Evolutionary conservation across 176 grass and related monocot genomes (phyloP).

Genomic region (Phyllostachys edulis): DNA sequence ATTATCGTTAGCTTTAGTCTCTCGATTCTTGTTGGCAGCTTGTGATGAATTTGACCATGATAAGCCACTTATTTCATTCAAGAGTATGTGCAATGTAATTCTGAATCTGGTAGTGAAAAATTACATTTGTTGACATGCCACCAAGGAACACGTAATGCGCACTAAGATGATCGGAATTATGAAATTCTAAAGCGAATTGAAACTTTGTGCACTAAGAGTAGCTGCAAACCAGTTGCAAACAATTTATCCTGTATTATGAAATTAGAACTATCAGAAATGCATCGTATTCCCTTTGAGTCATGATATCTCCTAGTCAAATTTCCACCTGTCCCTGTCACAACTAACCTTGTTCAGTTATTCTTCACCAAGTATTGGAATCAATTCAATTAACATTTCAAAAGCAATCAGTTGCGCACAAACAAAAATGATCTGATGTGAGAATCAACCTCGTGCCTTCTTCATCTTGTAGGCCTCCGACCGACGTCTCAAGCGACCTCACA

Average conservation of each 20-base stretch:
- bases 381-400: not conserved
- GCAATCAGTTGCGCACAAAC: not conserved
- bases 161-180: not conserved
- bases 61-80: not conserved
- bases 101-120: not conserved
- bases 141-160: not conserved
- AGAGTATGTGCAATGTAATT: not conserved
- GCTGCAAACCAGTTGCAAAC: not conserved
- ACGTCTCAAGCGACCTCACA: slow-evolving; percentile 93
- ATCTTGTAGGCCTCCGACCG: slow-evolving; percentile 76
- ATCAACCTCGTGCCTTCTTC: not conserved
- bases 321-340: not conserved
- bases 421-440: not conserved
- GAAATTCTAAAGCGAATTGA: not conserved
- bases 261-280: not conserved
- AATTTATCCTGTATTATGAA: not conserved
- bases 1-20: not conserved
- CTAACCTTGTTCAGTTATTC: not conserved
- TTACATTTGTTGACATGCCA: not conserved
- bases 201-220: not conserved
- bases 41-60: not conserved
- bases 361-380: not conserved
- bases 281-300: not conserved
- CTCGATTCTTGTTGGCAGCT: not conserved
- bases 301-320: not conserved